These are phyloP conservation scores for Gamsiella multidivaricata DNA, from an alignment of 192 early-diverging fungal genomes.

Conservation along the genomic window DNA sequence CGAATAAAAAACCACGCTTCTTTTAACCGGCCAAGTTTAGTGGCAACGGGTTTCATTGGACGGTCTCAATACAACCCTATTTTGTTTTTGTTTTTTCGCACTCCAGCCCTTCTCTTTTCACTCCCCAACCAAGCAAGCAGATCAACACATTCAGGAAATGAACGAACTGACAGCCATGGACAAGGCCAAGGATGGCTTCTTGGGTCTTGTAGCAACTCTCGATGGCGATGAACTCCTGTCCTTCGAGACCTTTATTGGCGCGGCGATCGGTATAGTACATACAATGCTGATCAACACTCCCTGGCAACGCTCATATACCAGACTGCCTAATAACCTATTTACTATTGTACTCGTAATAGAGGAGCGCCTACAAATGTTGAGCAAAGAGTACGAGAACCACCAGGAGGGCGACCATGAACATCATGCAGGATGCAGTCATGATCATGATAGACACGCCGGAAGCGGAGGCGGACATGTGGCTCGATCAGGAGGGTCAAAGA, in stretches of 20 bases:
- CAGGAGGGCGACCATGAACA: constrained; percentile 31
- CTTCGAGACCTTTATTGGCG: constrained; percentile 52
- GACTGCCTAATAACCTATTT: neutral
- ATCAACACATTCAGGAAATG: constrained; percentile 8
- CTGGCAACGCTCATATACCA: neutral
- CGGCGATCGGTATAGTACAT: constrained; percentile 28
- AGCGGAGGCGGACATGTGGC: constrained; percentile 18
- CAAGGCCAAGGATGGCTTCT: constrained; percentile 47
- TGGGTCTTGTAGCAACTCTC: constrained; percentile 36
- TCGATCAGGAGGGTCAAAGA: constrained; percentile 39
- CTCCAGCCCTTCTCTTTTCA: neutral
- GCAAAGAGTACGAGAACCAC: constrained; percentile 27
- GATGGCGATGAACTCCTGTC: constrained; percentile 49
- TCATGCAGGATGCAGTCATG: constrained; percentile 42
- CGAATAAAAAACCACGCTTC: no score
- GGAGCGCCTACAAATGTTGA: constrained; percentile 39
- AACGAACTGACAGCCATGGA: constrained; percentile 30
- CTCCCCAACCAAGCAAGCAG: neutral
- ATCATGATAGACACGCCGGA: neutral
- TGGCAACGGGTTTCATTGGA: no score
- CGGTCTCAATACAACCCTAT: no score
- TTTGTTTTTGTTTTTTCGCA: constrained; percentile 1
- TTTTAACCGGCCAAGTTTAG: no score
- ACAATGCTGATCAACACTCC: neutral
- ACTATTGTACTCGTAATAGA: constrained; percentile 12